A percentile compares a stretch with the other conserved stretches of the same genome.
These are phyloP conservation scores for Hippophae gyantsensis DNA, from an alignment of 306 rosid species.

Conservation along the genomic window DNA sequence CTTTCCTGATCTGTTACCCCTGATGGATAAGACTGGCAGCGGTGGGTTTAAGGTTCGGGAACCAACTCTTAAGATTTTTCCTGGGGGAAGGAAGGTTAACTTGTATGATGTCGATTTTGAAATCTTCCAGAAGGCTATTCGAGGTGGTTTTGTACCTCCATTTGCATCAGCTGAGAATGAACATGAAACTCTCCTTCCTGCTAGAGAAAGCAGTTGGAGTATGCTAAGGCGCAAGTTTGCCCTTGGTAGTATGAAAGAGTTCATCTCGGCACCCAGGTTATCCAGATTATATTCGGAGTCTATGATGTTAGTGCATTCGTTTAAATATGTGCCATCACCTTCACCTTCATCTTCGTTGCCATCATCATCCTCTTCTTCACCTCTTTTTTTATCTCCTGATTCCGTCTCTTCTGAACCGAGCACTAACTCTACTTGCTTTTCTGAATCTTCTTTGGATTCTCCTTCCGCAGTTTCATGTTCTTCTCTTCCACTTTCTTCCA, in stretches of 20 bases:
- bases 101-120: constrained; percentile 73
- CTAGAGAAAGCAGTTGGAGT: constrained; percentile 91
- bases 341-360: constrained; percentile 24
- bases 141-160: constrained; percentile 94
- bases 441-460: constrained; percentile 68
- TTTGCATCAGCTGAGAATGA: constrained; percentile 64
- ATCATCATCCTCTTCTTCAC: constrained; percentile 44
- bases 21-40: constrained; percentile 60
- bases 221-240: constrained; percentile 71
- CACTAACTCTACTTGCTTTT: constrained; percentile 44
- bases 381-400: constrained; percentile 70
- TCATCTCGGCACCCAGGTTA: constrained; percentile 57
- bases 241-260: constrained; percentile 55
- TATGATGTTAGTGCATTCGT: constrained; percentile 50
- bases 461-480: constrained; percentile 41
- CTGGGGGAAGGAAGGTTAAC: constrained; percentile 62
- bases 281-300: constrained; percentile 79
- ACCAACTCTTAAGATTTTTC: constrained; percentile 21
- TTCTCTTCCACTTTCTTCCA: constrained; percentile 35
- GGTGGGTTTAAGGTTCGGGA: constrained; percentile 28
- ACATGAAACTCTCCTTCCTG: constrained; percentile 91
- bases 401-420: constrained; percentile 75
- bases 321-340: constrained; percentile 46
- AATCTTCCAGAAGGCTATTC: constrained; percentile 72
- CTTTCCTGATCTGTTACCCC: constrained; percentile 61